Evolutionary conservation across 768 basidiomycete species (phyloP).

Genomic region (Hydnum rufescens): DNA sequence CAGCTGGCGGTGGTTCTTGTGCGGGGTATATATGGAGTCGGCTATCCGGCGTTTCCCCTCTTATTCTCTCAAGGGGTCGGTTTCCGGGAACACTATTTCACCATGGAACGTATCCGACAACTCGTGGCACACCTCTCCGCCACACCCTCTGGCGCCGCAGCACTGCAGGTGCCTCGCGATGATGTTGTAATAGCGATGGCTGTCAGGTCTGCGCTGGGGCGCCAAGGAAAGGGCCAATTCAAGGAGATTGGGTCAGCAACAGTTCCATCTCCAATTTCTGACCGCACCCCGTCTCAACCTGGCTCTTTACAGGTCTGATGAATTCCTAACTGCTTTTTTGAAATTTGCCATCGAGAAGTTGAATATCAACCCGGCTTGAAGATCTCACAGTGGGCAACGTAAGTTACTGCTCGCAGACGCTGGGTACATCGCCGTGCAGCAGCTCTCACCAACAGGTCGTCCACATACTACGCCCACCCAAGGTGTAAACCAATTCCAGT

Average conservation of each 20-base stretch:
- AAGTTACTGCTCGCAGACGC: slow-evolving; percentile 34
- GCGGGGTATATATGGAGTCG: too few relatives aligned
- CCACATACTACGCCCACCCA: slow-evolving; percentile 58
- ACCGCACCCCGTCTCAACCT: too few relatives aligned
- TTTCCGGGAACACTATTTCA: too few relatives aligned
- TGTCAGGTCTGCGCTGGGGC: slow-evolving; percentile 12
- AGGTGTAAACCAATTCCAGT: slow-evolving; percentile 62
- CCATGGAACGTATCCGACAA: too few relatives aligned
- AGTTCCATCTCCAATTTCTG: background rate
- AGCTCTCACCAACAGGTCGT: slow-evolving; percentile 61
- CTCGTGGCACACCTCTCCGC: too few relatives aligned
- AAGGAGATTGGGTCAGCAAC: slow-evolving; percentile 45
- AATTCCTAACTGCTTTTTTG: slow-evolving; percentile 35
- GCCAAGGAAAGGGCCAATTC: slow-evolving; percentile 41
- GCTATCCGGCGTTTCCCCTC: too few relatives aligned
- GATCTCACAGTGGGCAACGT: slow-evolving; percentile 72
- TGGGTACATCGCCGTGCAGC: slow-evolving; percentile 51
- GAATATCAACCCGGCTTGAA: slow-evolving; percentile 41
- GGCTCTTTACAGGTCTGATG: slow-evolving; percentile 14
- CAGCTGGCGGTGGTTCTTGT: too few relatives aligned
- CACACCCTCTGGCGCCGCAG: too few relatives aligned
- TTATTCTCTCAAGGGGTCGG: too few relatives aligned
- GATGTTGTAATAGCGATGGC: slow-evolving; percentile 75
- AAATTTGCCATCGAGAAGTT: slow-evolving; percentile 28
- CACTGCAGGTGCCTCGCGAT: too few relatives aligned